Evolutionary conservation across 2,329 filamentous ascomycete species (phyloP).

Genomic region (Venturia pyrina): DNA sequence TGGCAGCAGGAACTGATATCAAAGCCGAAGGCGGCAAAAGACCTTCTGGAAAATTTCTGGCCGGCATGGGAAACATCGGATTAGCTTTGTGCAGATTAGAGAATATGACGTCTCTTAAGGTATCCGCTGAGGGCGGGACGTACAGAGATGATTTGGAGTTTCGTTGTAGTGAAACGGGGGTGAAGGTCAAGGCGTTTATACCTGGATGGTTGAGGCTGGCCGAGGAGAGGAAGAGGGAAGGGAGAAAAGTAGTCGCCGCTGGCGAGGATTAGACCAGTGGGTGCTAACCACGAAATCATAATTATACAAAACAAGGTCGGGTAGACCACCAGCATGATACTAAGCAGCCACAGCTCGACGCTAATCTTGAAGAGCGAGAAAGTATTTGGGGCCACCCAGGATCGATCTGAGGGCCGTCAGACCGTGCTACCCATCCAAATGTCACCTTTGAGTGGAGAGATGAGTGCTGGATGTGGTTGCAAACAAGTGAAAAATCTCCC

Average conservation of each 20-base stretch:
- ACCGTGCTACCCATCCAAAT: too few species aligned
- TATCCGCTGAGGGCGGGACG: constrained; percentile 56
- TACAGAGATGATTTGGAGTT: constrained; percentile 50
- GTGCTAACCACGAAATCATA: not conserved
- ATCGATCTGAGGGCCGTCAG: too few species aligned
- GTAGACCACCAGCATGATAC: too few species aligned
- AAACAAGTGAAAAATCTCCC: too few species aligned
- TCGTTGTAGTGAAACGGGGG: constrained; percentile 20
- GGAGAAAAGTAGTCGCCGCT: not conserved
- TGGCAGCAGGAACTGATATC: constrained; percentile 40
- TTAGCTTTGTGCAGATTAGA: constrained; percentile 79
- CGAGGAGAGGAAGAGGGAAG: constrained; percentile 5
- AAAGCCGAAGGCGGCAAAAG: constrained; percentile 44
- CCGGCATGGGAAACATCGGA: constrained; percentile 73
- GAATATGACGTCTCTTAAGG: constrained; percentile 72
- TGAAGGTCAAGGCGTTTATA: constrained; percentile 54
- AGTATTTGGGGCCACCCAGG: too few species aligned
- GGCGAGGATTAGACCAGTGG: not conserved
- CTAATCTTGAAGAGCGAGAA: too few species aligned
- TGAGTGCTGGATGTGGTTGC: too few species aligned
- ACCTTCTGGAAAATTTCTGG: constrained; percentile 71
- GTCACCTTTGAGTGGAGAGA: too few species aligned
- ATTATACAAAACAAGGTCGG: too few species aligned
- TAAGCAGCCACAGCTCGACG: too few species aligned
- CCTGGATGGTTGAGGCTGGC: constrained; percentile 55